phyloP scores from a whole-genome alignment of 345 rosid genomes.

The Brassica carinata region DNA sequence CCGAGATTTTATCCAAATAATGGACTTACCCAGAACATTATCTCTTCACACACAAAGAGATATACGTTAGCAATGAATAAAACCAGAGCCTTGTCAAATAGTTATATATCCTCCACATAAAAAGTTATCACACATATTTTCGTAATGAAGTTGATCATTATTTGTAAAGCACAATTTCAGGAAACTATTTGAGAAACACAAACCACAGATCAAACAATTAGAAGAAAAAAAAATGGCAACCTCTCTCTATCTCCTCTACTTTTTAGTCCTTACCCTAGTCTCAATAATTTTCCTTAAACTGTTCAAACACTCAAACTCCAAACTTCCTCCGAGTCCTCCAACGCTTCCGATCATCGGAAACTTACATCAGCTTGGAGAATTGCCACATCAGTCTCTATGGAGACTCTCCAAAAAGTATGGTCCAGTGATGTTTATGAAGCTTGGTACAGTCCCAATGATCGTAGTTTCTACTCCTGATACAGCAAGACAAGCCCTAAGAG shows the following conservation, averaged over 20 bases:
- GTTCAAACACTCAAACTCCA: conserved; percentile 3
- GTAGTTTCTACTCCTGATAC: conserved; percentile 24
- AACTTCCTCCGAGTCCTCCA: conserved; percentile 39
- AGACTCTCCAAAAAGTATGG: conserved; percentile 39
- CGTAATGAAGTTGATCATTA: not conserved
- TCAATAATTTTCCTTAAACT: not conserved
- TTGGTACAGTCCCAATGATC: conserved; percentile 29
- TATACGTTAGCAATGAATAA: not conserved
- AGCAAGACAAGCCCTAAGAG: conserved; percentile 7
- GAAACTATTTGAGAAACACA: not conserved
- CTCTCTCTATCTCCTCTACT: conserved; percentile 2
- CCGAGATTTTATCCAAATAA: not conserved
- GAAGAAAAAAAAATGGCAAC: not conserved
- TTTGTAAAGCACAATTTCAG: not conserved
- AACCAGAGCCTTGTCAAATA: not conserved
- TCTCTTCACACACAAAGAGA: not conserved
- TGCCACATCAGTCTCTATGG: conserved; percentile 40
- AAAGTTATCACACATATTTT: not conserved
- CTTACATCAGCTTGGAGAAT: conserved; percentile 30
- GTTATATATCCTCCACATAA: not conserved
- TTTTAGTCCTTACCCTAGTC: conserved; percentile 6
- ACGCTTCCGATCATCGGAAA: conserved; percentile 41
- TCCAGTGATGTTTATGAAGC: conserved; percentile 33
- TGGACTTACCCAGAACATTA: not conserved
- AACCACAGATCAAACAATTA: not conserved